Evolutionary conservation across 1,284 basidiomycete genomes (phyloP).

Genomic region (Clitocybe nebularis): DNA sequence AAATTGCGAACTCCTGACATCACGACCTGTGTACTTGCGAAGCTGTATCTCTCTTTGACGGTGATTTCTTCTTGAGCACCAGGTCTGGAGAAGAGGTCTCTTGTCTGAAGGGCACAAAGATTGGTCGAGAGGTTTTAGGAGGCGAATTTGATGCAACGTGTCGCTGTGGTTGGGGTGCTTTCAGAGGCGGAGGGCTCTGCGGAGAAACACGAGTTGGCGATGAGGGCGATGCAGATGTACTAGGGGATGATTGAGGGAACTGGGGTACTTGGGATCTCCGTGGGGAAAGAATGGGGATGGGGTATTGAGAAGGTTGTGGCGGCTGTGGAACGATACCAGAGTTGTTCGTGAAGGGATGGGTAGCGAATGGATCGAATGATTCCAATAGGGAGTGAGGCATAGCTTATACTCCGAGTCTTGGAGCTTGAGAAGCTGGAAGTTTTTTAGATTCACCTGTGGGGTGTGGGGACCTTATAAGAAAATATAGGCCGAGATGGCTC

Average conservation of each 20-base stretch:
- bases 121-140: constrained; percentile 26
- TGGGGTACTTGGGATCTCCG: constrained; percentile 12
- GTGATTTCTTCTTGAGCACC: constrained; percentile 47
- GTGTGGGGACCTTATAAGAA: constrained; percentile 4
- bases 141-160: constrained; percentile 13
- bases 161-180: constrained; percentile 22
- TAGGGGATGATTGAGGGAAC: constrained; percentile 12
- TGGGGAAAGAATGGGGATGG: constrained; percentile 32
- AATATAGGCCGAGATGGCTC: constrained; percentile 13
- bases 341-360: constrained; percentile 60
- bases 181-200: constrained; percentile 12
- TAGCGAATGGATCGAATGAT: constrained; percentile 55
- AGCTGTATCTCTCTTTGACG: constrained; percentile 17
- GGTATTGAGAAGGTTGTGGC: constrained; percentile 45
- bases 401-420: background rate
- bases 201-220: constrained; percentile 8
- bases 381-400: constrained; percentile 37
- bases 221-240: constrained; percentile 12
- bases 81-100: constrained; percentile 56
- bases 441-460: constrained; percentile 4
- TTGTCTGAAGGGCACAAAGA: constrained; percentile 53
- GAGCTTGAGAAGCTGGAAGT: constrained; percentile 12
- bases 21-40: no score
- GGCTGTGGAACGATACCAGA: constrained; percentile 44
- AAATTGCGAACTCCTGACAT: no score